Conservation (phyloP, 2,329 filamentous ascomycete species). For the Arthrocladium fulminans region DNA sequence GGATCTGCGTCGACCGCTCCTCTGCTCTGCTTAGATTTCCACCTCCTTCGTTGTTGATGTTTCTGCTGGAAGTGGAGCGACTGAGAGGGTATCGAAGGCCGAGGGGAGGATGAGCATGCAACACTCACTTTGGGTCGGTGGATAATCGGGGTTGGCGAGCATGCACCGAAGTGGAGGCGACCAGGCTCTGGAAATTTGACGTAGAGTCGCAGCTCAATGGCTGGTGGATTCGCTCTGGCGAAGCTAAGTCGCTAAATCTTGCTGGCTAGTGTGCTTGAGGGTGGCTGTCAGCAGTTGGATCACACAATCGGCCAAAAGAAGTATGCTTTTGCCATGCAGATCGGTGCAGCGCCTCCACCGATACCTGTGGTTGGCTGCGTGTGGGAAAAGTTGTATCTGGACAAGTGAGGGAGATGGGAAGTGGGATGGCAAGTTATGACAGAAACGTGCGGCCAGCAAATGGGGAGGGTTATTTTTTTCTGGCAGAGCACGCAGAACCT, state of each 20-base stretch:
- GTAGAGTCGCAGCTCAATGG: neutral
- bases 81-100: neutral
- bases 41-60: neutral
- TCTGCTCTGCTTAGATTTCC: constrained; percentile 1
- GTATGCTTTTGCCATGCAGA: neutral
- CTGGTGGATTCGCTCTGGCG: neutral
- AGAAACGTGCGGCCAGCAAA: constrained; percentile 1
- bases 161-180: constrained; percentile 4
- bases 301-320: too few species aligned
- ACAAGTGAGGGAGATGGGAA: neutral
- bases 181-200: neutral
- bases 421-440: neutral
- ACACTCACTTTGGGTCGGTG: neutral
- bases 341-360: neutral
- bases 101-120: neutral
- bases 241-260: neutral
- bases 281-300: too few species aligned
- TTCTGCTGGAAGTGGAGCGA: neutral
- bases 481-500: neutral
- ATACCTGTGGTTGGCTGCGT: neutral
- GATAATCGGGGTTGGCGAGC: constrained; percentile 3
- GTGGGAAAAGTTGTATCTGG: neutral
- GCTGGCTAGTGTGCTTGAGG: too few species aligned
- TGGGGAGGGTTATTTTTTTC: neutral
- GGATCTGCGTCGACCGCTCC: constrained; percentile 4